Evolutionary conservation across 768 basidiomycete genomes (phyloP).

Genomic region (Nidularia pulvinata): DNA sequence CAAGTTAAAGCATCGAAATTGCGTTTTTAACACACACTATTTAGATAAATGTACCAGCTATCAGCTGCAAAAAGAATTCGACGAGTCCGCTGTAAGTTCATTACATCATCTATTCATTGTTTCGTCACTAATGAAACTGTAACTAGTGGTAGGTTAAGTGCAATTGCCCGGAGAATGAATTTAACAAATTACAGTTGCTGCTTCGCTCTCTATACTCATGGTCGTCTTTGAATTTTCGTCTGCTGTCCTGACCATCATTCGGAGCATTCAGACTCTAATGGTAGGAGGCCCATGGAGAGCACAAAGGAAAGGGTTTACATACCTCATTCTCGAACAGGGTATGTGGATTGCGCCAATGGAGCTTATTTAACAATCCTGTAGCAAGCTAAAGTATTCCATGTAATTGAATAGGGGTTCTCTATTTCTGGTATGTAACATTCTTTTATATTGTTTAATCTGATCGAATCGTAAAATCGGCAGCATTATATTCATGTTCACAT

Average conservation of each 20-base stretch:
- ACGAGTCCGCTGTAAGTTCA: not conserved
- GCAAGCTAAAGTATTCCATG: not conserved
- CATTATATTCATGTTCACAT: not conserved
- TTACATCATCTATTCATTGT: too few species aligned
- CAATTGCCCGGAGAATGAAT: too few species aligned
- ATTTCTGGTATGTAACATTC: slow-evolving; percentile 20
- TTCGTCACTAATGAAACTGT: not conserved
- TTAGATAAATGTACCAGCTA: not conserved
- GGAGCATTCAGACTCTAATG: slow-evolving; percentile 18
- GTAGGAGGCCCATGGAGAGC: slow-evolving; percentile 10
- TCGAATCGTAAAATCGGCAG: not conserved
- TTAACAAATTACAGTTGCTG: slow-evolving; percentile 10
- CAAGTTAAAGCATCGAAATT: not conserved
- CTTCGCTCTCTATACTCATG: slow-evolving; percentile 22
- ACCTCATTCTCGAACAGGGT: not conserved
- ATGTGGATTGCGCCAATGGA: not conserved
- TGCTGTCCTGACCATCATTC: slow-evolving; percentile 15
- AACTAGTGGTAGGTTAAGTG: not conserved
- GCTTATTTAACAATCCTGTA: not conserved
- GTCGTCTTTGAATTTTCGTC: slow-evolving; percentile 20
- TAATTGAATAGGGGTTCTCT: slow-evolving; percentile 15
- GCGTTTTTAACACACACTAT: not conserved
- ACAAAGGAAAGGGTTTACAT: not conserved
- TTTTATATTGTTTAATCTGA: not conserved
- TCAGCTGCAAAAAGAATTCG: not conserved